Conservation (phyloP, 805 yeast species). For the Yamadazyma endophytica region DNA sequence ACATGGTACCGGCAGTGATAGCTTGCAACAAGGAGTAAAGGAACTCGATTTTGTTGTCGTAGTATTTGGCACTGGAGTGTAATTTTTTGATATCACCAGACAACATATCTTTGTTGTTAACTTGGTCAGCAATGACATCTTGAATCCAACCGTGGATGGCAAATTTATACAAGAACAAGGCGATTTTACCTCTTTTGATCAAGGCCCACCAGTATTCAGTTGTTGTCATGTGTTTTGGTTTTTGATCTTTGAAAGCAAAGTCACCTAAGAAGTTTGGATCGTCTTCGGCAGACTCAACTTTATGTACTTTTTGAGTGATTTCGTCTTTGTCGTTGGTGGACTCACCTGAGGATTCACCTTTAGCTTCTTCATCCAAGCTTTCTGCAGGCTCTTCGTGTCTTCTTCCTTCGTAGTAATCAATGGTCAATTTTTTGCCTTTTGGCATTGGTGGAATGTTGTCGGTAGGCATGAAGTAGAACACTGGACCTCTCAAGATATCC, state of each 20-base stretch:
- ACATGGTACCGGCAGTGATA: constrained; percentile 73
- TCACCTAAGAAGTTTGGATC: constrained; percentile 1
- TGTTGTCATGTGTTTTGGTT: constrained; percentile 22
- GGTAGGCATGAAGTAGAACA: constrained; percentile 47
- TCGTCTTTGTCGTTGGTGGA: constrained; percentile 5
- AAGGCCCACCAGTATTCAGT: constrained; percentile 38
- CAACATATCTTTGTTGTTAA: constrained; percentile 31
- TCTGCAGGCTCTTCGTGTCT: constrained; percentile 24
- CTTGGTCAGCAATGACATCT: constrained; percentile 56
- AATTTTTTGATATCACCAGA: constrained; percentile 45
- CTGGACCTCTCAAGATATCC: constrained; percentile 56
- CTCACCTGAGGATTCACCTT: constrained; percentile 6
- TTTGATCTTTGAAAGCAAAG: constrained; percentile 4
- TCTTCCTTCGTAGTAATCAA: constrained; percentile 67
- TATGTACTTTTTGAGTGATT: constrained; percentile 5
- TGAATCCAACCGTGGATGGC: constrained; percentile 58
- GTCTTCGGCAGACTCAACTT: constrained; percentile 2
- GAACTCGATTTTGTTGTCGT: constrained; percentile 68
- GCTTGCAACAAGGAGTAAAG: constrained; percentile 66
- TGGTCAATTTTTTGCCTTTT: constrained; percentile 48
- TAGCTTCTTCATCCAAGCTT: constrained; percentile 7
- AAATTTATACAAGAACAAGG: constrained; percentile 44
- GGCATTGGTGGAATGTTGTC: constrained; percentile 68
- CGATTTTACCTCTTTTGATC: constrained; percentile 46
- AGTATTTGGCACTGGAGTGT: constrained; percentile 58